These are phyloP conservation scores for Syncephalastrum monosporum DNA, from an alignment of 371 early-diverging fungal species.

Conservation along the genomic window DNA sequence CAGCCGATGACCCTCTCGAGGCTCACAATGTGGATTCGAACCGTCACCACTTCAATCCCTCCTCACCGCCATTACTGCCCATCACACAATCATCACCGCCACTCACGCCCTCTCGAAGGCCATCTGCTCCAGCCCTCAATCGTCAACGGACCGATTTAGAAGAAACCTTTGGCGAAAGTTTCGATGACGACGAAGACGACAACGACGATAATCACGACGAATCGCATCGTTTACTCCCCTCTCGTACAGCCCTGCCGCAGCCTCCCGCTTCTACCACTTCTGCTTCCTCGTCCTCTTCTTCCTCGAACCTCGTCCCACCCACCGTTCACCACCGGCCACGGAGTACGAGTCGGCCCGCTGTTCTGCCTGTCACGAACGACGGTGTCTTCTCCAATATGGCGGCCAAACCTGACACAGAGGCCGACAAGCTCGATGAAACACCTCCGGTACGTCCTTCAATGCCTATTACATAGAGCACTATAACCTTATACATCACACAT, in stretches of 20 bases:
- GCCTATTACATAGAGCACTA: no score
- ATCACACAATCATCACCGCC: neutral
- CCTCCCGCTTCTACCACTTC: neutral
- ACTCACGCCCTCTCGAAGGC: constrained; percentile 1
- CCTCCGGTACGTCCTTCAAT: constrained; percentile 31
- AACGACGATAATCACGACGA: constrained; percentile 8
- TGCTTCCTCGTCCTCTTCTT: constrained; percentile 1
- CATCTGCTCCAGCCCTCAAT: no score
- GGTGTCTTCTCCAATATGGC: constrained; percentile 63
- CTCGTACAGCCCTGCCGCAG: neutral
- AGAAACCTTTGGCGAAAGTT: constrained; percentile 24
- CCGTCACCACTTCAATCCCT: constrained; percentile 1
- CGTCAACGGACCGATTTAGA: constrained; percentile 24
- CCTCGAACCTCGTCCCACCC: neutral
- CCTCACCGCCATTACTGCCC: neutral
- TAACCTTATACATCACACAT: no score
- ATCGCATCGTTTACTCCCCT: constrained; percentile 11
- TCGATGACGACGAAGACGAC: constrained; percentile 18
- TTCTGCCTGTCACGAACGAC: constrained; percentile 42
- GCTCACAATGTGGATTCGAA: constrained; percentile 4
- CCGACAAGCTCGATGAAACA: constrained; percentile 35
- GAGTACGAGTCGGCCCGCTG: constrained; percentile 8
- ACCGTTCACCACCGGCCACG: neutral
- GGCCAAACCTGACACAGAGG: constrained; percentile 54
- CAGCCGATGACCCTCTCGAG: constrained; percentile 14